These are phyloP conservation scores for Aspergillus unguis DNA, from an alignment of 2,329 filamentous ascomycete genomes.

Conservation along the genomic window DNA sequence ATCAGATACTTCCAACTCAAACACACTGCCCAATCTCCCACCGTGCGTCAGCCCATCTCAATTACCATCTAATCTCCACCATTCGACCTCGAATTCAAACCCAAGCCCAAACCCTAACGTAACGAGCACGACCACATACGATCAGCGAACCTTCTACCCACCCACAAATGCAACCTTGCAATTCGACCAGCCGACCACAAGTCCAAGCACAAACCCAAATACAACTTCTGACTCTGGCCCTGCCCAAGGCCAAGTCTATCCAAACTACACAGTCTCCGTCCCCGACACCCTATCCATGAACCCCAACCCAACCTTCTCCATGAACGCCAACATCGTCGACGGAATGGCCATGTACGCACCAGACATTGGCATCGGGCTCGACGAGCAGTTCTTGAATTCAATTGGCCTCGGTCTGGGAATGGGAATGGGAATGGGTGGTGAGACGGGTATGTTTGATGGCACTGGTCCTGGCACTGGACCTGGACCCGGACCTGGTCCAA, in stretches of 20 bases:
- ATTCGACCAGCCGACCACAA: conserved; percentile 3
- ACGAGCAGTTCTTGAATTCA: background rate
- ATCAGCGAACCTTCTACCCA: conserved; percentile 12
- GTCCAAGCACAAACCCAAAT: conserved; percentile 1
- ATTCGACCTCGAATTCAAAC: no score
- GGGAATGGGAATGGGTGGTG: background rate
- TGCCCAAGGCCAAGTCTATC: background rate
- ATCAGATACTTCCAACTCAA: no score
- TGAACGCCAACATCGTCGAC: background rate
- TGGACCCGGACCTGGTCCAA: no score
- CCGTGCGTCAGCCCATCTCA: background rate
- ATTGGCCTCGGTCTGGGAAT: background rate
- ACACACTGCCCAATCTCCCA: background rate
- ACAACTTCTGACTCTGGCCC: background rate
- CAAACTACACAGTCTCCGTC: background rate
- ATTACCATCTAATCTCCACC: background rate
- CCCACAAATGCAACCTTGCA: background rate
- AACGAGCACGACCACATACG: no score
- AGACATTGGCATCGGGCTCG: background rate
- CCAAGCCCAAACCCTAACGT: no score
- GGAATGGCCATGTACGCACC: background rate
- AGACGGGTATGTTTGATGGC: background rate
- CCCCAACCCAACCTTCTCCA: background rate
- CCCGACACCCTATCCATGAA: background rate
- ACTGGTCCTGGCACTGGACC: no score